Evolutionary conservation across 352 stramenopile species (phyloP).

Genomic region (Phytophthora uliginosa): DNA sequence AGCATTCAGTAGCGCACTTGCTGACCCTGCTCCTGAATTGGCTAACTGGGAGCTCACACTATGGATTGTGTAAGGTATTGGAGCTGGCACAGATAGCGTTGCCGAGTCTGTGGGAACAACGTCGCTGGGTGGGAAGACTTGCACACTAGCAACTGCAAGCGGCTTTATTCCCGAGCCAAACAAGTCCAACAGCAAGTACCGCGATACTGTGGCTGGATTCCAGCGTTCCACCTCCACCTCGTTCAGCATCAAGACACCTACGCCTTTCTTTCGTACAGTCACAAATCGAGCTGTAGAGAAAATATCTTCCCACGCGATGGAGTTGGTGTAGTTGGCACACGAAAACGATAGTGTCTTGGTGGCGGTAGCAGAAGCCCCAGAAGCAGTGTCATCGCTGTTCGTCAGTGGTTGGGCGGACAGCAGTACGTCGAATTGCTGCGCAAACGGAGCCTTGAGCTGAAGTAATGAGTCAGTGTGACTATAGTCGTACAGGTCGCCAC

Average conservation of each 20-base stretch:
- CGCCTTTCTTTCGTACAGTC: slow-evolving; percentile 49
- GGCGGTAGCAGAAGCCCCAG: slow-evolving; percentile 12
- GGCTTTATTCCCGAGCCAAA: slow-evolving; percentile 44
- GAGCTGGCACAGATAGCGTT: slow-evolving; percentile 23
- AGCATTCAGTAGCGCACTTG: slow-evolving; percentile 37
- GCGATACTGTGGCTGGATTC: slow-evolving; percentile 60
- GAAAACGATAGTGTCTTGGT: slow-evolving; percentile 61
- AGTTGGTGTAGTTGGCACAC: slow-evolving; percentile 47
- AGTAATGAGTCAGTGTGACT: slow-evolving; percentile 50
- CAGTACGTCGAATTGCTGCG: slow-evolving; percentile 61
- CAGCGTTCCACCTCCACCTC: slow-evolving; percentile 72
- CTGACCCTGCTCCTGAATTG: slow-evolving; percentile 47
- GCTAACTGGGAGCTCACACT: slow-evolving; percentile 69
- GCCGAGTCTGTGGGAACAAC: slow-evolving; percentile 18
- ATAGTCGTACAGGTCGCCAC: slow-evolving; percentile 53
- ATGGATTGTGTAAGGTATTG: slow-evolving; percentile 69
- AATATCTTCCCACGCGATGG: slow-evolving; percentile 43
- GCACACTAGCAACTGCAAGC: slow-evolving; percentile 55
- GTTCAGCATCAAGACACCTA: slow-evolving; percentile 67
- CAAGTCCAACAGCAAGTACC: slow-evolving; percentile 64
- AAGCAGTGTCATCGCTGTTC: slow-evolving; percentile 13
- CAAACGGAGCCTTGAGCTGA: slow-evolving; percentile 57
- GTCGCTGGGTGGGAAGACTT: slow-evolving; percentile 60
- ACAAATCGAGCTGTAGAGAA: slow-evolving; percentile 64
- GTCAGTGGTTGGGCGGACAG: slow-evolving; percentile 43